Percentiles rank a stretch among this genome's conserved stretches.
Evolutionary conservation across 2,329 filamentous ascomycete species (phyloP).

Genomic region (Grosmannia huntii): DNA sequence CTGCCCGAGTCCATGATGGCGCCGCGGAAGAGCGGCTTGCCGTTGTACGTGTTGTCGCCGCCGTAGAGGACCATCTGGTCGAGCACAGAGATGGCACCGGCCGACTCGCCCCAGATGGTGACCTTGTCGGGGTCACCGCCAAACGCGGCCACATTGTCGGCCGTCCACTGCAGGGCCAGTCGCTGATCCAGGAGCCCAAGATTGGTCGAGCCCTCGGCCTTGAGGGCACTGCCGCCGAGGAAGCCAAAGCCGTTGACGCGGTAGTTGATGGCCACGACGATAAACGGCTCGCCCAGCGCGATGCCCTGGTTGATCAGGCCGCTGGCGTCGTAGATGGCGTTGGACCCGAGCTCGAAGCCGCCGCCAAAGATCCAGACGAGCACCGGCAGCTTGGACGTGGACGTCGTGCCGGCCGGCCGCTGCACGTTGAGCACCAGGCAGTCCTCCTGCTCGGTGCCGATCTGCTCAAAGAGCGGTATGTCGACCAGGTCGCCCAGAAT

Average conservation of each 20-base stretch:
- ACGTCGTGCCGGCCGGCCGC: constrained; percentile 41
- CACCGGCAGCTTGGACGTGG: constrained; percentile 47
- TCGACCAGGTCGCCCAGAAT: constrained; percentile 37
- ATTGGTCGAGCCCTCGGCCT: constrained; percentile 55
- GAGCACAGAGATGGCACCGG: constrained; percentile 59
- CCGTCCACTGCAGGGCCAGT: constrained; percentile 61
- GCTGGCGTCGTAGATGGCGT: constrained; percentile 37
- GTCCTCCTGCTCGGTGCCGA: constrained; percentile 45
- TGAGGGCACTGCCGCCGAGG: constrained; percentile 53
- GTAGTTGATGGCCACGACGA: constrained; percentile 71
- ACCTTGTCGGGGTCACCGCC: constrained; percentile 70
- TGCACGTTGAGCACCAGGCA: constrained; percentile 50
- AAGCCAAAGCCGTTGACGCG: constrained; percentile 64
- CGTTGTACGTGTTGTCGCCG: constrained; percentile 60
- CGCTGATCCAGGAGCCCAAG: constrained; percentile 62
- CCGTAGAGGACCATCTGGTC: constrained; percentile 62
- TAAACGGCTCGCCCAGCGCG: constrained; percentile 45
- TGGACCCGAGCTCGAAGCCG: constrained; percentile 44
- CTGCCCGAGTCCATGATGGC: constrained; percentile 69
- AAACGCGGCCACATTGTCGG: constrained; percentile 64
- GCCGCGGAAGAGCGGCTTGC: constrained; percentile 59
- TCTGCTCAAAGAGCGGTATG: constrained; percentile 41
- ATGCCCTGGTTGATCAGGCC: constrained; percentile 32
- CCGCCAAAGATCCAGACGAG: constrained; percentile 62
- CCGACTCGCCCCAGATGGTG: constrained; percentile 67